Evolutionary conservation across 2,329 filamentous ascomycete genomes (phyloP).

Genomic region (Botrytis cinerea): DNA sequence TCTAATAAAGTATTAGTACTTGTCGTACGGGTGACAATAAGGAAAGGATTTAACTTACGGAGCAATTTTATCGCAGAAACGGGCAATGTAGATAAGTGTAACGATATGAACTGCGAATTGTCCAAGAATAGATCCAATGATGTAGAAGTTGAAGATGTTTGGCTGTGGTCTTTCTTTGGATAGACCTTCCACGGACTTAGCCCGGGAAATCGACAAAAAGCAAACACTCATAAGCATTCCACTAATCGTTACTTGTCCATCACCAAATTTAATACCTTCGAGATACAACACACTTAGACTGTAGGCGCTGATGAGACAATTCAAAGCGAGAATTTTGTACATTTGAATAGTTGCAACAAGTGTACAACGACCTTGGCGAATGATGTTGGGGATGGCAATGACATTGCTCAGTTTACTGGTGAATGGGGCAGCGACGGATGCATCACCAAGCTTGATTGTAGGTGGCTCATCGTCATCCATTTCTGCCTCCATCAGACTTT

Average conservation of each 20-base stretch:
- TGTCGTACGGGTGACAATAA: neutral
- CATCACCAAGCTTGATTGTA: slow-evolving; percentile 94
- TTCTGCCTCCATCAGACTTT: slow-evolving; percentile 86
- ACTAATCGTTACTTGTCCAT: slow-evolving; percentile 97
- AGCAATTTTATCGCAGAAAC: slow-evolving; percentile 81
- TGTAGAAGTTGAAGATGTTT: slow-evolving; percentile 99
- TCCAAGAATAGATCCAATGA: slow-evolving; percentile 94
- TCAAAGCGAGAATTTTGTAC: slow-evolving; percentile 99
- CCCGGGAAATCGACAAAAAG: slow-evolving; percentile 97
- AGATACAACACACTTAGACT: slow-evolving; percentile 94
- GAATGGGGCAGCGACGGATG: slow-evolving; percentile 94
- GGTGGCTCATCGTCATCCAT: slow-evolving; percentile 86
- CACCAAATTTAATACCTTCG: slow-evolving; percentile 98
- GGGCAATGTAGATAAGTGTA: slow-evolving; percentile 91
- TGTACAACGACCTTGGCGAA: slow-evolving; percentile 95
- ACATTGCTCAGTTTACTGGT: slow-evolving; percentile 98
- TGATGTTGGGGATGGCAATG: slow-evolving; percentile 95
- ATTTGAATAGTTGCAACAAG: slow-evolving; percentile 98
- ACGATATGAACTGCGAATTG: slow-evolving; percentile 96
- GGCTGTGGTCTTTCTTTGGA: slow-evolving; percentile 97
- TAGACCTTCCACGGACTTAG: slow-evolving; percentile 89
- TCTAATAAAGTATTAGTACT: slow-evolving; percentile 42
- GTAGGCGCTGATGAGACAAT: slow-evolving; percentile 97
- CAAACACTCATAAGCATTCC: slow-evolving; percentile 99
- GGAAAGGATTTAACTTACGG: slow-evolving; percentile 61